phyloP scores from a whole-genome alignment of 2,329 filamentous ascomycete genomes.

The Aureobasidium leucospermi region DNA sequence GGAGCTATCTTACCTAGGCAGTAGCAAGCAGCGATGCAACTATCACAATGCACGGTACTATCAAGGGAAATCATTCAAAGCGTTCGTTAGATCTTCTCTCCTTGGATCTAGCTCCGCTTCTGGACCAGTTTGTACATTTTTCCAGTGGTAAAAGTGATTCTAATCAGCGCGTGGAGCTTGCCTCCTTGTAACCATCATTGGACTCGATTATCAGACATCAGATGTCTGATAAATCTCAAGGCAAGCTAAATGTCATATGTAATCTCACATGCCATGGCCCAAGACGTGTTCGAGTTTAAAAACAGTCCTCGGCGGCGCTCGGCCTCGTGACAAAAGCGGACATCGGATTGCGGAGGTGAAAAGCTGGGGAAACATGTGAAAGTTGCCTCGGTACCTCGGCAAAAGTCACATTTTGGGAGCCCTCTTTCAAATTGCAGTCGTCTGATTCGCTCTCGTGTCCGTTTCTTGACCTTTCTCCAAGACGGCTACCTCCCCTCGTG shows the following conservation, averaged over 20 bases:
- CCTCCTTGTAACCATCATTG: no score
- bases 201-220: no score
- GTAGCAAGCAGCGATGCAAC: no score
- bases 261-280: background rate
- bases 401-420: background rate
- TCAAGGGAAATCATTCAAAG: no score
- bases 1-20: no score
- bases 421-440: background rate
- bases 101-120: no score
- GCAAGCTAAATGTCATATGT: background rate
- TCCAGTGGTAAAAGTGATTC: no score
- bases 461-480: background rate
- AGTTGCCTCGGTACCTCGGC: constrained; percentile 4
- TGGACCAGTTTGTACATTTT: no score
- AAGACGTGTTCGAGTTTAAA: background rate
- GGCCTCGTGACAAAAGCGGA: background rate
- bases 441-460: constrained; percentile 8
- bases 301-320: background rate
- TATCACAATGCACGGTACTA: no score
- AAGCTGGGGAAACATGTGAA: constrained; percentile 9
- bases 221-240: no score
- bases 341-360: background rate
- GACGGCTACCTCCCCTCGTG: background rate
- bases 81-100: no score
- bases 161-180: no score